Evolutionary conservation across 1,284 basidiomycete genomes (phyloP), one percentile per base, ranked within the genome.

Genomic region (Heliocybe sulcata): DNA sequence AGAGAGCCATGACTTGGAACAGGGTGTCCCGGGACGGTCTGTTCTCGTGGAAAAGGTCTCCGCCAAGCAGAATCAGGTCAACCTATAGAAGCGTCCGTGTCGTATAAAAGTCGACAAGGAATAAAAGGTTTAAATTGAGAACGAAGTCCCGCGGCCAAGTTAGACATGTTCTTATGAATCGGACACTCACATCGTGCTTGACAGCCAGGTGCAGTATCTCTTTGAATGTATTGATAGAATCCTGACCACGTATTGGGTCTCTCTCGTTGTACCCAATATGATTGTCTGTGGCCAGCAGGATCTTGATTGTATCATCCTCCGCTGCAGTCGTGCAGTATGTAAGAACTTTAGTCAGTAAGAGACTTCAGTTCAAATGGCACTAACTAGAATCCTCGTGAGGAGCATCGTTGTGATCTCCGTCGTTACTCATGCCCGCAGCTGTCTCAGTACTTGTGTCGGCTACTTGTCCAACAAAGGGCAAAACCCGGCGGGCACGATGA

Each of bases 11-110:
- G 1, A 87, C 88, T 67, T 92, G 85, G 69, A 92, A 96, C 55
- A 99, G 71, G 58, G 90, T 92, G 45, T 94, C 90, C 61, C 95
- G 75, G 27, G 92, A 93, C 0, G 97, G 97, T 59, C 94, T 83
- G 69, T 99, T 99, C 65, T 99, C 97, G 68, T 99, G 97, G 66
- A 99, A 99, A 6, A 99, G 76, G 69, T 99, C 97, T 10, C 97
- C 96, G 12, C 90, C 95, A 1, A 98, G 83, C 2, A 99, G 80
- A 55, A 99, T 81, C 65, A 97, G 92, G 72, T 98, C 94, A 52
- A 96, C 94, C 91, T 94, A 60, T 16, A 4, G 12, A 12, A 31
- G 12, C 29, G 12, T 31, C 29, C 29, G 29, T 31, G 29, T 31
- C 29, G 12, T 31, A 31, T 4, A 12, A 31, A 4, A 12, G 29